Conservation (phyloP, 140 eudicot species). For the Senecio squalidus region DNA sequence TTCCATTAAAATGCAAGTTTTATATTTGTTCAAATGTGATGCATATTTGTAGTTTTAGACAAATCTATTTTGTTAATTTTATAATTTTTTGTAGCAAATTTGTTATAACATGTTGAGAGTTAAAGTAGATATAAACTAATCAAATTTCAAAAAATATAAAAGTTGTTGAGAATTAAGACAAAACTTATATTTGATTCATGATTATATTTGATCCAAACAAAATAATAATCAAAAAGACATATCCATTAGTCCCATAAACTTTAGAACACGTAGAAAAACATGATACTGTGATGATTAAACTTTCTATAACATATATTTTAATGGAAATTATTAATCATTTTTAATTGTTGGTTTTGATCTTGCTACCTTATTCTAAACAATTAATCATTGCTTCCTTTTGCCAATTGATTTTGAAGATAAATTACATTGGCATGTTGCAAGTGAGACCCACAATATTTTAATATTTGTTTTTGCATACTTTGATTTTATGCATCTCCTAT, state of each 20-base stretch:
- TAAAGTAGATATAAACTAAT: no score
- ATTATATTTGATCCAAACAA: no score
- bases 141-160: no score
- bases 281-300: slow-evolving; percentile 6
- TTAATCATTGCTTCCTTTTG: slow-evolving; percentile 57
- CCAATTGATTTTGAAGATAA: slow-evolving; percentile 14
- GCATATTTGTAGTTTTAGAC: no score
- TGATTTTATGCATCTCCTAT: slow-evolving; percentile 24
- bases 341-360: slow-evolving; percentile 53
- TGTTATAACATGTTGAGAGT: no score
- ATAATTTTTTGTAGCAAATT: no score
- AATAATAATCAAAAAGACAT: neutral
- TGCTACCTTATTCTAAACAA: slow-evolving; percentile 49
- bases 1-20: no score
- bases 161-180: no score
- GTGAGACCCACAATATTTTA: slow-evolving; percentile 33
- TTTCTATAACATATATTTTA: slow-evolving; percentile 43
- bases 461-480: slow-evolving; percentile 9
- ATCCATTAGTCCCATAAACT: slow-evolving; percentile 13
- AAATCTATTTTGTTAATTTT: no score
- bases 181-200: no score
- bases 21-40: no score
- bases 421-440: slow-evolving; percentile 25
- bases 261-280: slow-evolving; percentile 11
- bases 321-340: slow-evolving; percentile 25